Conservation (phyloP, 768 basidiomycete genomes). For the Termitomyces sp. region DNA sequence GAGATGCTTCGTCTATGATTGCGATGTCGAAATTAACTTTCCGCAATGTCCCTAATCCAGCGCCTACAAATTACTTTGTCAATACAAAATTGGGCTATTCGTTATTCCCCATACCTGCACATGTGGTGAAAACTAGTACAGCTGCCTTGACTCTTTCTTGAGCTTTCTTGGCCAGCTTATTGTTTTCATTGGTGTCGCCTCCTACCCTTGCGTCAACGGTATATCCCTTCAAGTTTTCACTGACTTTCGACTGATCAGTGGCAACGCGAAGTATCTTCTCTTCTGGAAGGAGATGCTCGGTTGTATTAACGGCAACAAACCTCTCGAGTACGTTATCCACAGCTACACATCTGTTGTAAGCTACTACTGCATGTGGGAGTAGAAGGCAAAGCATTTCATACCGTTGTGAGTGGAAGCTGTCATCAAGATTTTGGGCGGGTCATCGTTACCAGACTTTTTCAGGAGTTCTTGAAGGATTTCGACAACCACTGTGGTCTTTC, state of each 20-base stretch:
- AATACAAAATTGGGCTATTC: background rate
- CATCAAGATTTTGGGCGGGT: slow-evolving; percentile 51
- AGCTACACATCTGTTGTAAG: slow-evolving; percentile 28
- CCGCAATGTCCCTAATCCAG: slow-evolving; percentile 52
- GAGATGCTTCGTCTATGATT: slow-evolving; percentile 66
- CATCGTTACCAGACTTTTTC: slow-evolving; percentile 17
- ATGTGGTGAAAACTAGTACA: slow-evolving; percentile 58
- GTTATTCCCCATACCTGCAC: slow-evolving; percentile 34
- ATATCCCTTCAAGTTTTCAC: slow-evolving; percentile 48
- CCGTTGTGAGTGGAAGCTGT: slow-evolving; percentile 70
- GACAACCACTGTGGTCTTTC: slow-evolving; percentile 67
- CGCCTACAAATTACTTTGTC: slow-evolving; percentile 23
- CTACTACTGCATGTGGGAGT: too few species aligned
- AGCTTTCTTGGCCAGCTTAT: slow-evolving; percentile 49
- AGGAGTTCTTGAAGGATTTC: slow-evolving; percentile 46
- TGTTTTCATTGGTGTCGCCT: slow-evolving; percentile 59
- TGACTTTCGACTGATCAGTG: slow-evolving; percentile 59
- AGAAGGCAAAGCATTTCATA: slow-evolving; percentile 12
- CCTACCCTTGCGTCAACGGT: slow-evolving; percentile 63
- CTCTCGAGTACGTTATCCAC: slow-evolving; percentile 68
- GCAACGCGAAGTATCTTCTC: slow-evolving; percentile 63
- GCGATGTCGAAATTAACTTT: slow-evolving; percentile 54
- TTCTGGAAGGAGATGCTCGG: slow-evolving; percentile 36
- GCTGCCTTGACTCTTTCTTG: slow-evolving; percentile 52
- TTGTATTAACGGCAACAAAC: slow-evolving; percentile 44